These are phyloP conservation scores for Caulochytrium protostelioides DNA, from an alignment of 371 early-diverging fungal genomes.

Conservation along the genomic window DNA sequence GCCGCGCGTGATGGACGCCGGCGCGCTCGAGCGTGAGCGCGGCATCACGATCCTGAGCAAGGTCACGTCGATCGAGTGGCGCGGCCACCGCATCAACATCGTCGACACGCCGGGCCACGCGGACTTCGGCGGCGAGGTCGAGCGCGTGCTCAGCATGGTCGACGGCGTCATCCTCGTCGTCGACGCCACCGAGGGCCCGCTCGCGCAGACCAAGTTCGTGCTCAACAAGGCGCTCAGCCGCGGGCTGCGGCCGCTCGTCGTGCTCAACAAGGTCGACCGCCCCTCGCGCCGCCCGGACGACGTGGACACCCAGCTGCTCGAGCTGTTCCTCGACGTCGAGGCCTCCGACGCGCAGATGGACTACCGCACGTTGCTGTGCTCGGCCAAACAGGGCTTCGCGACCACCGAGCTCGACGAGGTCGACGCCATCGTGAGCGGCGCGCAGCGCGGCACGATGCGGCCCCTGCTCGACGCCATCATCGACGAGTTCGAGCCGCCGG, in stretches of 20 bases:
- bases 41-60: conserved; percentile 68
- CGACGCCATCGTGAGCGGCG: conserved; percentile 5
- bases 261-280: conserved; percentile 58
- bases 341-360: conserved; percentile 51
- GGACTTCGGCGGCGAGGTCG: conserved; percentile 55
- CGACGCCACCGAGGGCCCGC: conserved; percentile 59
- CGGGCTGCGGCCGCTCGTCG: conserved; percentile 44
- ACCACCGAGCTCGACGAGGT: conserved; percentile 19
- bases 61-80: conserved; percentile 41
- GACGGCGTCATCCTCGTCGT: conserved; percentile 59
- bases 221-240: conserved; percentile 43
- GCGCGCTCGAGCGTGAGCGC: conserved; percentile 52
- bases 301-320: conserved; percentile 48
- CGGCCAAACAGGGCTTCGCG: conserved; percentile 64
- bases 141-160: conserved; percentile 58
- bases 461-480: conserved; percentile 47
- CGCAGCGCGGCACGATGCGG: conserved; percentile 19
- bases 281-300: conserved; percentile 42
- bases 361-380: conserved; percentile 45
- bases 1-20: conserved; percentile 56
- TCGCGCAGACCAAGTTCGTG: conserved; percentile 68
- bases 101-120: conserved; percentile 59
- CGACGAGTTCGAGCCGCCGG: conserved; percentile 37
- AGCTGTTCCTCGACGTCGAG: conserved; percentile 45
- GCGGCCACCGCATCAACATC: conserved; percentile 51